Base-by-base conservation (phyloP, 371 early-diverging fungal species). In the Mucor irregularis region DNA sequence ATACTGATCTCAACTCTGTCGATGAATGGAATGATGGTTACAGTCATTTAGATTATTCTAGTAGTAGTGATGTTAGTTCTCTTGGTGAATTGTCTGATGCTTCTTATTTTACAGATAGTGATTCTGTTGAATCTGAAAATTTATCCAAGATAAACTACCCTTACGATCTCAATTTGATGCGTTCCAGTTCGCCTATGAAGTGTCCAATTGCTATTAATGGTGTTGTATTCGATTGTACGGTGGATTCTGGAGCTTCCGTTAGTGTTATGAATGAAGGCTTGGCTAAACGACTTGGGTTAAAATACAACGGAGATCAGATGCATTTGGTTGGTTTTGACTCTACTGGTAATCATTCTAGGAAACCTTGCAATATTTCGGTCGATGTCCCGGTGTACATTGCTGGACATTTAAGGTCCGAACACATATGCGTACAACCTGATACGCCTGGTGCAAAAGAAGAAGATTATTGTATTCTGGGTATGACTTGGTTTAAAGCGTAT, bases 241-340 rank as follows among this genome's bases (percentile, higher is more conserved):
- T 38, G 2, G 39, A 38, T 9, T 38, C 39, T 10, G 39, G 39
- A 5, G 54, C 58, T 1, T 30, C 43, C 3, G 58, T 61, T 1
- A 48, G 38, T 7, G 51, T 61, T 0, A 49, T 66, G 0, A 53
- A 56, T 31, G 22, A 33, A 3, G 13, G n/a, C 0, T 22, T 66
- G 1, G 67, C 57, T 0, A 9, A 44, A 0, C n/a, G 16, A 24
- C 24, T 66, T 0, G 50, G 47, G 0, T 17, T 66, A 1, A 28
- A 26, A 10, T 8, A 25, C 14, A 61, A 16, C 6, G 52, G 44
- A 2, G 67, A 66, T 25, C 30, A 29, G 4, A 16, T 58, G 17
- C 51, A n/a, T 9, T 22, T 50, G 0, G 6, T 29, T 24, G 19
- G 28, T 5, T 50, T 50, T 4, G 28, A 37, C 5, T 29, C 46